Evolutionary conservation across 257 asterid species (phyloP).

Genomic region (Ajuga chamaepitys): DNA sequence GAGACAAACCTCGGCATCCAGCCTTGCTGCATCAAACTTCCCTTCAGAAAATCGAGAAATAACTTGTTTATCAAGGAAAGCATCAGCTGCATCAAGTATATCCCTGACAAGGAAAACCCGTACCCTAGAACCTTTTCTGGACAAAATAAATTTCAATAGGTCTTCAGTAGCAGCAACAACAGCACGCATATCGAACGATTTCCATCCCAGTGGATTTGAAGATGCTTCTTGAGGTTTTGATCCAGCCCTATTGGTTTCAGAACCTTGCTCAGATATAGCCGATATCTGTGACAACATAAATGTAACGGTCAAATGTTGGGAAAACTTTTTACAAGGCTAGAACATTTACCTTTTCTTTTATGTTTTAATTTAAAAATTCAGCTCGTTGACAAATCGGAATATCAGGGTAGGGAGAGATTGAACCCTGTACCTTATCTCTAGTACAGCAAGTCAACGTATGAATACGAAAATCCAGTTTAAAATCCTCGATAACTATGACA

Average conservation of each 20-base stretch:
- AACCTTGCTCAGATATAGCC: slow-evolving; percentile 75
- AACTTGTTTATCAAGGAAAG: slow-evolving; percentile 56
- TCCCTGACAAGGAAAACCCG: slow-evolving; percentile 79
- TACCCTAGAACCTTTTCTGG: slow-evolving; percentile 74
- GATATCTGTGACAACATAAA: slow-evolving; percentile 43
- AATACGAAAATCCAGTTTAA: no score
- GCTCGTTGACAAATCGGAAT: no score
- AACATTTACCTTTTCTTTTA: no score
- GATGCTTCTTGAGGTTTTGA: slow-evolving; percentile 25
- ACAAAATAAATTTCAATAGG: slow-evolving; percentile 71
- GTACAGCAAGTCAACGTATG: no score
- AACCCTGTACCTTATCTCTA: no score
- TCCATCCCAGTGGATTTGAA: slow-evolving; percentile 55
- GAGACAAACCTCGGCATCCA: slow-evolving; percentile 47
- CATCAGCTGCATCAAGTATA: slow-evolving; percentile 59
- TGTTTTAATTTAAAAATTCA: no score
- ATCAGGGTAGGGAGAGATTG: no score
- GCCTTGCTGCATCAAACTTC: slow-evolving; percentile 19
- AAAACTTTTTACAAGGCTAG: not conserved
- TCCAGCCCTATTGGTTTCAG: slow-evolving; percentile 34
- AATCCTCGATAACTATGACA: no score
- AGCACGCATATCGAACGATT: slow-evolving; percentile 66
- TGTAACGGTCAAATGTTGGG: not conserved
- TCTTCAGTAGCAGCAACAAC: slow-evolving; percentile 94
- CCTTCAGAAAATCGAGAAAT: slow-evolving; percentile 29